Base-by-base conservation (phyloP, 768 basidiomycete genomes). In the Hericium erinaceus region DNA sequence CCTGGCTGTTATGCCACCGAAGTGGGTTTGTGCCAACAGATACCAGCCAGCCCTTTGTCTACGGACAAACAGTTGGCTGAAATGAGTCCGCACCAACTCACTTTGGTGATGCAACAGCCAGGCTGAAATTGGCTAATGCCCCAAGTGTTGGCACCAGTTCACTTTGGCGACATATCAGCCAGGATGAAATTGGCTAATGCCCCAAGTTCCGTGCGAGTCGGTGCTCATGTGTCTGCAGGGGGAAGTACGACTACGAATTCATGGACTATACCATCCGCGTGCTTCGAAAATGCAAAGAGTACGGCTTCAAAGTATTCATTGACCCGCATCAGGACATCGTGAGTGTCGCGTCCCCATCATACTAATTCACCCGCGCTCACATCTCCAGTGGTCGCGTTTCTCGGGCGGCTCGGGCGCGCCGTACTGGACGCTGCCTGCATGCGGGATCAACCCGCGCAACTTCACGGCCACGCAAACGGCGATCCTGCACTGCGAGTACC, bases 301-400 rank as follows among this genome's bases (percentile, higher is more conserved):
- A 90, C 64, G 95, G 94, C 16, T 97, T 98, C 73, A 81, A 81
- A 67, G 85, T 94, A 12, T 97, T 84, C 70, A 84, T 99, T 75
- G 94, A 98, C 65, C 93, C 95, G 5, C 95, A 99, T 70, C 97
- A 99, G 70, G 95, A 99, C 66, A 80, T 82, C 44, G 95, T 97
- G 68, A 67, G 92, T 81, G 33, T 2, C 20, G 22, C 22, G 22
- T 22, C 22, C 22, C 22, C 22, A 22, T 22, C 22, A 22, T 22
- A 1, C 2, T 2, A 22, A 22, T 22, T 1, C 22, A 22, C 22
- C 2, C 22, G 22, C 2, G 22, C 2, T 22, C 22, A 22, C 22
- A 2, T 22, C 22, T 22, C 2, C 22, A 22, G 22, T 22, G 22
- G 22, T 22, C 94, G 1, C 89, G 95, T 48, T 95, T 92, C 74